phyloP scores from a whole-genome alignment of 345 rosid species.

The Hevea brasiliensis region DNA sequence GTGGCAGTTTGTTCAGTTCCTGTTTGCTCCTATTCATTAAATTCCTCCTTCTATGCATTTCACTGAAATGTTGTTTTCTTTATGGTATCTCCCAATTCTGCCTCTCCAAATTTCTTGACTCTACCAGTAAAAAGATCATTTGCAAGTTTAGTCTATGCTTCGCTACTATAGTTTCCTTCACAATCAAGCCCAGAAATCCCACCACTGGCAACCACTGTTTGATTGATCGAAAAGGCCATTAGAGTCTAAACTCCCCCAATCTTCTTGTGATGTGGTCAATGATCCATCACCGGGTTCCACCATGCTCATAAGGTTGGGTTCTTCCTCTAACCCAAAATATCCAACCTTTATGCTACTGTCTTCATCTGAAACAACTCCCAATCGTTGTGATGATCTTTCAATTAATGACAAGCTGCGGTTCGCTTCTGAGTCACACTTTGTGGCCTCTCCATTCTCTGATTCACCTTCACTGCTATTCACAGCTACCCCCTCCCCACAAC shows the following conservation, averaged over 20 bases:
- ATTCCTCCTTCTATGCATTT: not conserved
- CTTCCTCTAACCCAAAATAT: slow-evolving; percentile 63
- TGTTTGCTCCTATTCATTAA: not conserved
- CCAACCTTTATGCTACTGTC: slow-evolving; percentile 53
- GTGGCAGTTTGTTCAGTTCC: not conserved
- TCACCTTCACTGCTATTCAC: slow-evolving; percentile 42
- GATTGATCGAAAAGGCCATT: slow-evolving; percentile 58
- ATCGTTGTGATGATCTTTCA: slow-evolving; percentile 34
- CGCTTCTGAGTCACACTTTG: slow-evolving; percentile 36
- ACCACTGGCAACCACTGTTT: slow-evolving; percentile 53
- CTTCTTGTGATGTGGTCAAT: slow-evolving; percentile 69
- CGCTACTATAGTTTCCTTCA: too few species aligned
- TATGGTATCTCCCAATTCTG: too few species aligned
- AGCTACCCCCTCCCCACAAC: slow-evolving; percentile 24
- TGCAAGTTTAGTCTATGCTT: slow-evolving; percentile 10
- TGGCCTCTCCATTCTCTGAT: slow-evolving; percentile 43
- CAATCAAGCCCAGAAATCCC: slow-evolving; percentile 68
- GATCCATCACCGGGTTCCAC: slow-evolving; percentile 62
- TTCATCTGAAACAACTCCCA: slow-evolving; percentile 41
- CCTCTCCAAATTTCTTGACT: too few species aligned
- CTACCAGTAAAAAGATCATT: slow-evolving; percentile 4
- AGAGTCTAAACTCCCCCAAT: slow-evolving; percentile 62
- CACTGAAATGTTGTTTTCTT: slow-evolving; percentile 3
- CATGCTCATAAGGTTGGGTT: slow-evolving; percentile 46
- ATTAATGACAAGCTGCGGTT: slow-evolving; percentile 32